These are phyloP conservation scores for Dimocarpus longan DNA, from an alignment of 345 rosid genomes.

Conservation along the genomic window DNA sequence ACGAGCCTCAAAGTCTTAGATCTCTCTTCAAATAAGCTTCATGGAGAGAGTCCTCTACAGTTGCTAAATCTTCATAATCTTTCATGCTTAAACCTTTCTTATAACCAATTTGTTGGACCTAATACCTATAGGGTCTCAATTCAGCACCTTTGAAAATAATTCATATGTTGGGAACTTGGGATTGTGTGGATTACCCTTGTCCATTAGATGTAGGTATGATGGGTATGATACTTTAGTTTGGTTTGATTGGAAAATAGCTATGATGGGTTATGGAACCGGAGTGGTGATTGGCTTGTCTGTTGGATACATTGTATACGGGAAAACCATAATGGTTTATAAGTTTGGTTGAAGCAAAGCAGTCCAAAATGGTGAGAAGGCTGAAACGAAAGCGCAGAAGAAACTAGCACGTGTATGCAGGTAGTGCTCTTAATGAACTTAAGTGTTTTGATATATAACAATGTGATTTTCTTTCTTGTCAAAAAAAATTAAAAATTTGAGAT, in stretches of 20 bases:
- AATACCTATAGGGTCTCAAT: no score
- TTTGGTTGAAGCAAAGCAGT: background rate
- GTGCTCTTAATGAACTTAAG: no score
- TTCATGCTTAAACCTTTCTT: background rate
- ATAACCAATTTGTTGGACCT: background rate
- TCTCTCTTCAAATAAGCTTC: background rate
- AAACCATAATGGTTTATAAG: conserved; percentile 14
- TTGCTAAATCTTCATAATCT: background rate
- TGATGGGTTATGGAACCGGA: background rate
- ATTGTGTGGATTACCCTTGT: no score
- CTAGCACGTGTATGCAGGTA: no score
- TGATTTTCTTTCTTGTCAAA: no score
- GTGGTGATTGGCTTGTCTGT: background rate
- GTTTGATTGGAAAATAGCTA: conserved; percentile 1
- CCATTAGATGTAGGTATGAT: no score
- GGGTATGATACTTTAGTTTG: no score
- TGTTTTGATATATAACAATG: no score
- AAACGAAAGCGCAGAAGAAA: background rate
- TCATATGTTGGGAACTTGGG: no score
- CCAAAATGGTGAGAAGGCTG: background rate
- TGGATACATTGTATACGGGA: conserved; percentile 16
- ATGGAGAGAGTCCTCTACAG: background rate
- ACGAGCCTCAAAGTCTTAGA: background rate
- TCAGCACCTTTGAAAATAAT: no score
- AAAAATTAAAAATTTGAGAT: no score